Evolutionary conservation across 176 grass and related monocot species (phyloP), one percentile per base, ranked within the genome.

Genomic region (Aegilops tauschii): DNA sequence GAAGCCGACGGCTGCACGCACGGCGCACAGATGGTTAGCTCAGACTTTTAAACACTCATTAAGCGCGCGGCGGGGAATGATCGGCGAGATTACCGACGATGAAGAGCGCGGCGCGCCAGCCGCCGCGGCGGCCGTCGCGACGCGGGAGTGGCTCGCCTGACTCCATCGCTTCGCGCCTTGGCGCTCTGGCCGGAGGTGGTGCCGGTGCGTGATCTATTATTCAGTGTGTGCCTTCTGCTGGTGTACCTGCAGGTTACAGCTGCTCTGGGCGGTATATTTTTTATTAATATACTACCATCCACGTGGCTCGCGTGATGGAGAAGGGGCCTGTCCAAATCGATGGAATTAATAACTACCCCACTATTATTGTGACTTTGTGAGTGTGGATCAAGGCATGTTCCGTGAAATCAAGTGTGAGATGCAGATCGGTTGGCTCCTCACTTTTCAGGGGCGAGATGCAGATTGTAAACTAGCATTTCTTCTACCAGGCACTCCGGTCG

Each of bases 1-100:
- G 28, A 94, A 79, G 9, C 80, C 85, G 40, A 92, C 87, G 28
- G 14, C 93, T 92, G 21, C 61, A 30, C 1, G 37, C 62, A 65
- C 62, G 6, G 29, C 27, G 63, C 12, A 0, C 0, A 49, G 0
- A 58, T 20, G 18, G 52, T 56, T 10, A 18, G 68, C 1, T 21
- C 68, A 50, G 42, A 13, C 39, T 75, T 12, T 36, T 37, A 37
- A 17, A 20, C 52, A 20, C 5, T 20, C 1, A 37, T 37, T 20
- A 0, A 7, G 52, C 18, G 25, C 61, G 0, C 8, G 17, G 10
- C 30, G 49, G 16, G 2, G 9, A 12, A 63, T 40, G 58, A 8
- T 78, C 12, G 12, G 52, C 76, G 20, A 39, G 31, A 61, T 79
- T 36, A 71, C 32, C 68, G 34, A 37, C 20, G 34, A 71, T 71